Percentiles rank a stretch among this genome's conserved stretches.
phyloP scores from a whole-genome alignment of 768 basidiomycete species.

The Tephrocybe sp. region DNA sequence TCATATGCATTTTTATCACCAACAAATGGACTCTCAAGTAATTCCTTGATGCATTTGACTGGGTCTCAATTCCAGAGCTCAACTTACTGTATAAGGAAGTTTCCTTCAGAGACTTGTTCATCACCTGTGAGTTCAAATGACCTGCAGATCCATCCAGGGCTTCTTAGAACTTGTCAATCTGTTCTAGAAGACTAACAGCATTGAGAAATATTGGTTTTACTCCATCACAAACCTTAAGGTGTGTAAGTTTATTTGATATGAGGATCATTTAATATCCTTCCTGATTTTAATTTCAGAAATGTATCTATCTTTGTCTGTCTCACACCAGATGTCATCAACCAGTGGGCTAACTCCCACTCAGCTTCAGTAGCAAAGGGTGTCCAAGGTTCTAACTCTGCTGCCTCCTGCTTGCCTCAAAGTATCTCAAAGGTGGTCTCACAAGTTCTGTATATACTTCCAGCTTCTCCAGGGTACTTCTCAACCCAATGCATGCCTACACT shows the following conservation, averaged over 20 bases:
- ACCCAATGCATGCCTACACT: neutral
- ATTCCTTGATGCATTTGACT: too few species aligned
- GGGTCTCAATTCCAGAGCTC: too few species aligned
- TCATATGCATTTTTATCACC: too few species aligned
- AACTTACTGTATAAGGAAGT: too few species aligned
- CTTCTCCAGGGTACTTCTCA: neutral
- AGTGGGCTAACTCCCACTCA: conserved; percentile 1
- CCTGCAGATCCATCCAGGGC: too few species aligned
- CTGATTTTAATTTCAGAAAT: conserved; percentile 1
- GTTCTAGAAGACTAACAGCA: too few species aligned
- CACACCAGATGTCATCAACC: conserved; percentile 2
- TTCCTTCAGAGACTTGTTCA: too few species aligned
- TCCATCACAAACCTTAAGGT: neutral
- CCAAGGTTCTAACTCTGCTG: neutral
- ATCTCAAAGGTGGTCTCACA: neutral
- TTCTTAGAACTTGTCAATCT: too few species aligned
- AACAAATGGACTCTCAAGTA: too few species aligned
- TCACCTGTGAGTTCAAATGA: too few species aligned
- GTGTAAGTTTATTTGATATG: neutral
- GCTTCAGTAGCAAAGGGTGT: neutral
- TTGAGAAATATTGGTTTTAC: too few species aligned
- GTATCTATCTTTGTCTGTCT: conserved; percentile 4
- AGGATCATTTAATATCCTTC: neutral
- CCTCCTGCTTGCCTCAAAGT: neutral
- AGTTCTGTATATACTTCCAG: neutral